Conservation (phyloP, 2,329 filamentous ascomycete species). For the Colletotrichum viniferum region DNA sequence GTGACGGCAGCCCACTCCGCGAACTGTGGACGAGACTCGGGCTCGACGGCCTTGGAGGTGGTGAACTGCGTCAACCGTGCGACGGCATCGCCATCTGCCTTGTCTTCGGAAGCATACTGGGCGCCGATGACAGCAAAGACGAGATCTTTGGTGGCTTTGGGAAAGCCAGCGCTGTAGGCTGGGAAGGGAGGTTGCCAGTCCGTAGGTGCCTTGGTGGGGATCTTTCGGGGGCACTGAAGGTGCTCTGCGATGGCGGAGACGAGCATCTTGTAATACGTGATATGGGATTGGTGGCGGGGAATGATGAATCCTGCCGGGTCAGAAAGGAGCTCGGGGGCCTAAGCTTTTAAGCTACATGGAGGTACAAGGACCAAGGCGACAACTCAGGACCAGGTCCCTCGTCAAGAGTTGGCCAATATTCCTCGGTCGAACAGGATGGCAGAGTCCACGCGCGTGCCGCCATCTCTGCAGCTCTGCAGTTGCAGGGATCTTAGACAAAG, state of each 20-base stretch:
- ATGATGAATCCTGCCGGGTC: background rate
- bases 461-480: background rate
- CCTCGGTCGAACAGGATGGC: background rate
- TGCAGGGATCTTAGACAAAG: background rate
- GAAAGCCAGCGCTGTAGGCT: constrained; percentile 20
- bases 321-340: background rate
- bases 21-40: background rate
- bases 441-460: background rate
- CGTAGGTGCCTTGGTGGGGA: constrained; percentile 10
- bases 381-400: background rate
- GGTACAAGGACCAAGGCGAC: background rate
- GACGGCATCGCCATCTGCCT: background rate
- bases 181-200: constrained; percentile 20
- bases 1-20: constrained; percentile 19
- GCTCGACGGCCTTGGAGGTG: background rate
- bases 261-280: constrained; percentile 6
- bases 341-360: background rate
- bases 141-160: constrained; percentile 15
- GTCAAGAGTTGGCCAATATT: background rate
- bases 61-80: constrained; percentile 13
- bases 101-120: constrained; percentile 4
- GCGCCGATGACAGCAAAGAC: constrained; percentile 22
- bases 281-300: background rate
- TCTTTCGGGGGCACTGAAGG: constrained; percentile 16
- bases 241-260: constrained; percentile 21